Conservation (phyloP, 495 filamentous ascomycete species). For the Penicillium nucicola region DNA sequence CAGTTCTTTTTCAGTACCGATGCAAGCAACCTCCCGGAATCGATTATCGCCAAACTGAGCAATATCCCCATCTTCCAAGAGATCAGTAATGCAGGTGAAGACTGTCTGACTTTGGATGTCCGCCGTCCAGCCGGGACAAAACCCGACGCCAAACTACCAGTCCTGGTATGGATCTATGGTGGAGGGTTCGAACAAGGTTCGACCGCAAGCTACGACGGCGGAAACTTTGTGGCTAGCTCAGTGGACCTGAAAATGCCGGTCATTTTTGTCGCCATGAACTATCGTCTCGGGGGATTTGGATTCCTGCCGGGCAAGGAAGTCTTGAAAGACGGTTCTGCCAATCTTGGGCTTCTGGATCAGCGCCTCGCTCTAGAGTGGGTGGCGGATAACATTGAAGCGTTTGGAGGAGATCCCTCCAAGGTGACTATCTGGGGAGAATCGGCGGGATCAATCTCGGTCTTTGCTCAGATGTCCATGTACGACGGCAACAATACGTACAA, state of each 20-base stretch:
- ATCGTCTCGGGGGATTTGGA: conserved; percentile 70
- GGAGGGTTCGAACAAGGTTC: conserved; percentile 63
- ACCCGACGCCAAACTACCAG: conserved; percentile 54
- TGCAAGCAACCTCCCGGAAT: conserved; percentile 25
- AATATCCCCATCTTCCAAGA: conserved; percentile 58
- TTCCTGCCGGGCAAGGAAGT: conserved; percentile 71
- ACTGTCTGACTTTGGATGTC: conserved; percentile 68
- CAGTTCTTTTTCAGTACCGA: conserved; percentile 49
- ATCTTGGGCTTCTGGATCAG: conserved; percentile 53
- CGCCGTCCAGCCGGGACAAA: conserved; percentile 56
- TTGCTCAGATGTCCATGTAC: conserved; percentile 67
- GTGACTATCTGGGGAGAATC: conserved; percentile 76
- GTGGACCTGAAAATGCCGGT: conserved; percentile 58
- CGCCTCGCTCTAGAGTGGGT: conserved; percentile 50
- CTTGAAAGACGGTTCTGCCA: conserved; percentile 59
- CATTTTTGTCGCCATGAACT: conserved; percentile 73
- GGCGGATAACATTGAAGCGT: conserved; percentile 51
- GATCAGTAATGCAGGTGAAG: conserved; percentile 47
- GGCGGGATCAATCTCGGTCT: conserved; percentile 69
- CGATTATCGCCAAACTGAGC: conserved; percentile 50
- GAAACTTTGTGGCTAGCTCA: conserved; percentile 49
- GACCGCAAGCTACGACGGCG: conserved; percentile 58
- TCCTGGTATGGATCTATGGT: conserved; percentile 68
- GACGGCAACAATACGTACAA: conserved; percentile 68
- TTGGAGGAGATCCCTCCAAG: conserved; percentile 56